A percentile compares a stretch with the other conserved stretches of the same genome.
These are phyloP conservation scores for Oryza glaberrima DNA, from an alignment of 176 grass and related monocot species.

Conservation along the genomic window DNA sequence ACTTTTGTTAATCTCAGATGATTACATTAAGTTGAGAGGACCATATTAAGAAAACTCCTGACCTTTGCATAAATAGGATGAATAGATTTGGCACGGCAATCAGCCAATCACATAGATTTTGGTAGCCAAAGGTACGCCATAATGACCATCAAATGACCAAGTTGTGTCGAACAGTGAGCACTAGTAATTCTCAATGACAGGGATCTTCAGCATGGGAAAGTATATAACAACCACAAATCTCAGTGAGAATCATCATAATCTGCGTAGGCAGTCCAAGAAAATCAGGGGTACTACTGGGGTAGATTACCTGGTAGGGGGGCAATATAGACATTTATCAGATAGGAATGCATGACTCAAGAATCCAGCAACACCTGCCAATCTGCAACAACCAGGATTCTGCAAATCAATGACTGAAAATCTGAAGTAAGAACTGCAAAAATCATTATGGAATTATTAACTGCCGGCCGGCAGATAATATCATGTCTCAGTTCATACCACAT, in stretches of 20 bases:
- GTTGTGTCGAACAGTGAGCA: background rate
- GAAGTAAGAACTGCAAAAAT: background rate
- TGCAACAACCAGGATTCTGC: conserved; percentile 5
- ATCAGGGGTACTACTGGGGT: background rate
- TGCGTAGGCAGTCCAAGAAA: background rate
- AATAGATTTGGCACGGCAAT: background rate
- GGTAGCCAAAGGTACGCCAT: background rate
- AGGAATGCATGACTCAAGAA: background rate
- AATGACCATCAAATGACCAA: background rate
- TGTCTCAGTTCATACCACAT: too few relatives aligned
- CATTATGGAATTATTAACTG: too few relatives aligned
- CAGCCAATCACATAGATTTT: background rate
- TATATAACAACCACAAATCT: background rate
- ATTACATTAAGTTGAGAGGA: too few relatives aligned
- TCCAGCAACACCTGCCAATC: background rate
- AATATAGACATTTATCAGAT: background rate
- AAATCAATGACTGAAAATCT: background rate
- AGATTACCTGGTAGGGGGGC: background rate
- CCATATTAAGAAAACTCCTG: too few relatives aligned
- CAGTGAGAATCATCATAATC: background rate
- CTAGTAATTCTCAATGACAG: background rate
- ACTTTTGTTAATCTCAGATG: too few relatives aligned
- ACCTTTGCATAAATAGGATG: too few relatives aligned
- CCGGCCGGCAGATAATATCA: too few relatives aligned
- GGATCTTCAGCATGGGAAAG: background rate